Percentiles rank a stretch among this genome's conserved stretches.
These are phyloP conservation scores for Fusarium sp. DNA, from an alignment of 2,329 filamentous ascomycete genomes.

Conservation along the genomic window DNA sequence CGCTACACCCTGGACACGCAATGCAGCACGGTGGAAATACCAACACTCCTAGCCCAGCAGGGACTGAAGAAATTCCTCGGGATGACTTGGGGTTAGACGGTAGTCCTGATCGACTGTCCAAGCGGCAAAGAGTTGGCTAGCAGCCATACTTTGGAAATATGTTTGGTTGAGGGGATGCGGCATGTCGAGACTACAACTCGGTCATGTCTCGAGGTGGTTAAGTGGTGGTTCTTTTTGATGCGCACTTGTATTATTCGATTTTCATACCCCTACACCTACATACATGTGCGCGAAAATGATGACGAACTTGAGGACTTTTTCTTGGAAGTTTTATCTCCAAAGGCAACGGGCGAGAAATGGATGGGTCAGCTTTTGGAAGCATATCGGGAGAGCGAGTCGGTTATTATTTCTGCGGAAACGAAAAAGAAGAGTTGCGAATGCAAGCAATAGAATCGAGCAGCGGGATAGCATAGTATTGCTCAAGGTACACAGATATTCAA, in stretches of 20 bases:
- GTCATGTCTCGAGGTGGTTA: background rate
- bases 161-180: background rate
- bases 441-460: constrained; percentile 1
- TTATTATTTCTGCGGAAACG: constrained; percentile 3
- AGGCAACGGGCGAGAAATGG: background rate
- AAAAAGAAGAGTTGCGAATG: constrained; percentile 14
- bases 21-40: constrained; percentile 14
- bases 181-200: background rate
- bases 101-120: constrained; percentile 46
- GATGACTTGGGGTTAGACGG: constrained; percentile 52
- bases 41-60: constrained; percentile 60
- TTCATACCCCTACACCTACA: background rate
- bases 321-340: background rate
- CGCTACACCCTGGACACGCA: constrained; percentile 42
- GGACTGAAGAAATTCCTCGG: constrained; percentile 63
- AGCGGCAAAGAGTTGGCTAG: constrained; percentile 54
- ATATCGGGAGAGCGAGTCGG: constrained; percentile 1
- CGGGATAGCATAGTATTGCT: background rate
- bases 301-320: background rate
- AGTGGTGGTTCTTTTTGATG: background rate
- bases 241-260: constrained; percentile 8
- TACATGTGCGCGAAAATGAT: background rate
- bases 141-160: background rate
- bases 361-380: background rate
- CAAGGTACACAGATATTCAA: background rate